Evolutionary conservation across 192 early-diverging fungal species (phyloP).

Genomic region (Backusella parvicylindrica): DNA sequence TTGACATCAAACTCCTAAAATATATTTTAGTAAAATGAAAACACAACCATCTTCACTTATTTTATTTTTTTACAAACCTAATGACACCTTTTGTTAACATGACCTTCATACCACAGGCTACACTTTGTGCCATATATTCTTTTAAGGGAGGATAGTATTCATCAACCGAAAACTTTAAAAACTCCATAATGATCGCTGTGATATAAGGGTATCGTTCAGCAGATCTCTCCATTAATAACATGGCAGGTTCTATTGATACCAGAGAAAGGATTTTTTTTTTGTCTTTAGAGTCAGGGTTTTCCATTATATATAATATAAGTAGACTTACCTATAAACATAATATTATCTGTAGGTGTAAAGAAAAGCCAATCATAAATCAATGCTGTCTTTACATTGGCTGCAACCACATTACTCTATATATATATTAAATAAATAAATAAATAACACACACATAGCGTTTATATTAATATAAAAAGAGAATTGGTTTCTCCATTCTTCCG

Average conservation of each 20-base stretch:
- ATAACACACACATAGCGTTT: no score
- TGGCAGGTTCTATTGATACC: slow-evolving; percentile 60
- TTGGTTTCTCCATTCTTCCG: no score
- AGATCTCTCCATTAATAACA: slow-evolving; percentile 69
- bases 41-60: neutral
- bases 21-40: neutral
- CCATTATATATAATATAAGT: neutral
- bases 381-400: slow-evolving; percentile 68
- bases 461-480: no score
- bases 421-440: neutral
- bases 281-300: neutral
- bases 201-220: slow-evolving; percentile 60
- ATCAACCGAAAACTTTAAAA: slow-evolving; percentile 53
- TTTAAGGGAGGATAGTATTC: slow-evolving; percentile 56
- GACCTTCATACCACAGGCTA: slow-evolving; percentile 54
- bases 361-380: slow-evolving; percentile 81
- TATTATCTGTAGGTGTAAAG: slow-evolving; percentile 62
- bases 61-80: slow-evolving; percentile 38
- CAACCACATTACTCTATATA: slow-evolving; percentile 49
- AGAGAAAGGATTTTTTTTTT: neutral
- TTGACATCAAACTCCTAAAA: slow-evolving; percentile 23
- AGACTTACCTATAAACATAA: slow-evolving; percentile 65
- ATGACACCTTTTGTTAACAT: slow-evolving; percentile 63
- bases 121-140: slow-evolving; percentile 42
- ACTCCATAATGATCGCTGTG: slow-evolving; percentile 68